Evolutionary conservation across 768 basidiomycete genomes (phyloP).

Genomic region (Trametes meyenii): DNA sequence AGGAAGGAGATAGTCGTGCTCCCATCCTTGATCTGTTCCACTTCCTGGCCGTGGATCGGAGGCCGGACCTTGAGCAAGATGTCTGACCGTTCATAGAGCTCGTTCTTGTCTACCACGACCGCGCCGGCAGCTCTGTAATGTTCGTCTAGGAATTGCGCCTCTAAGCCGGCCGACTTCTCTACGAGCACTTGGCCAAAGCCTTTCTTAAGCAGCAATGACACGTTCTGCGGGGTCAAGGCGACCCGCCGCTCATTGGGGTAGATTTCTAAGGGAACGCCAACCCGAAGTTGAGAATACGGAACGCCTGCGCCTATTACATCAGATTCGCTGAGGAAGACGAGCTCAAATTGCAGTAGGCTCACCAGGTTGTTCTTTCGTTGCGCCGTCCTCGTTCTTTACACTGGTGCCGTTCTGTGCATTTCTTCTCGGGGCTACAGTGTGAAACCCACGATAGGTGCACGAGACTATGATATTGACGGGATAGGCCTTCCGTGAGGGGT

Average conservation of each 20-base stretch:
- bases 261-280: conserved; percentile 78
- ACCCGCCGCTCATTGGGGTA: conserved; percentile 82
- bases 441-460: conserved; percentile 23
- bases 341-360: neutral
- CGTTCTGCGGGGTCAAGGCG: conserved; percentile 80
- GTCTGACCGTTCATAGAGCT: conserved; percentile 69
- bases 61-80: conserved; percentile 88
- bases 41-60: conserved; percentile 66
- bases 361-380: conserved; percentile 14
- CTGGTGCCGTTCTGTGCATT: conserved; percentile 12
- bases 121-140: conserved; percentile 82
- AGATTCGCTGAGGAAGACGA: conserved; percentile 14
- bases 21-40: conserved; percentile 63
- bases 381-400: conserved; percentile 5
- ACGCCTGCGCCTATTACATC: conserved; percentile 37
- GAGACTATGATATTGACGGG: conserved; percentile 6
- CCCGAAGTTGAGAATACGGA: conserved; percentile 71
- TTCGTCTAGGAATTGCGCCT: conserved; percentile 81
- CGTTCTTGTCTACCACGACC: conserved; percentile 69
- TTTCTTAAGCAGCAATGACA: conserved; percentile 75
- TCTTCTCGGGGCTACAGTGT: conserved; percentile 9
- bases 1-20: conserved; percentile 84
- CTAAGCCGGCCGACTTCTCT: conserved; percentile 68
- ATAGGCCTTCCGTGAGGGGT: neutral
- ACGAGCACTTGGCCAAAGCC: conserved; percentile 76